Percentiles rank a stretch among this genome's conserved stretches.
phyloP scores from a whole-genome alignment of 2,329 filamentous ascomycete species.

The Fusarium praegraminearum region DNA sequence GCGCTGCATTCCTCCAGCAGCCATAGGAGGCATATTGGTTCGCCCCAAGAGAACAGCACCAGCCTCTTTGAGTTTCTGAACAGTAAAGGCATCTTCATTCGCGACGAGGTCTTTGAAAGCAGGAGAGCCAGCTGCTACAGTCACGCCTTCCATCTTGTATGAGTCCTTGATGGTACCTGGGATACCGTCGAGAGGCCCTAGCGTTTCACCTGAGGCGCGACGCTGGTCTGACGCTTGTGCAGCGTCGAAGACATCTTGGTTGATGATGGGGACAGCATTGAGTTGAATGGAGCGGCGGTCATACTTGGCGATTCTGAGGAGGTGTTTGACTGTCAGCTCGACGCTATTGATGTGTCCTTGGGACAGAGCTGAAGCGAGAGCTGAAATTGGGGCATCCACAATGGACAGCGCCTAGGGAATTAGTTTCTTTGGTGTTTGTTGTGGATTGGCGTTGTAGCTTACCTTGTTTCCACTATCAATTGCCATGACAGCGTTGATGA shows the following conservation, averaged over 20 bases:
- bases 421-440: background rate
- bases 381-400: background rate
- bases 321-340: slow-evolving; percentile 2
- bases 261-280: slow-evolving; percentile 2
- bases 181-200: background rate
- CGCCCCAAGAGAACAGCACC: slow-evolving; percentile 3
- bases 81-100: slow-evolving; percentile 64
- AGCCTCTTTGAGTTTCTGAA: slow-evolving; percentile 46
- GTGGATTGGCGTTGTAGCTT: accelerated
- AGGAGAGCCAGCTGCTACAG: slow-evolving; percentile 65
- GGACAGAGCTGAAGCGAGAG: background rate
- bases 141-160: slow-evolving; percentile 66
- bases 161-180: slow-evolving; percentile 65
- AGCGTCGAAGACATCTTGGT: background rate
- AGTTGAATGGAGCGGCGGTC: background rate
- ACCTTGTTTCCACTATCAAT: background rate
- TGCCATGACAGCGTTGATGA: background rate
- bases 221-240: slow-evolving; percentile 7
- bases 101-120: slow-evolving; percentile 64
- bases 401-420: background rate
- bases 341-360: slow-evolving; percentile 4
- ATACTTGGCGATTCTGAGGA: slow-evolving; percentile 11
- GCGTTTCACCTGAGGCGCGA: background rate
- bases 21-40: slow-evolving; percentile 15
- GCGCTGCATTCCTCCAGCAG: slow-evolving; percentile 4